Conservation (phyloP, 345 rosid species). For the Hirschfeldia incana region DNA sequence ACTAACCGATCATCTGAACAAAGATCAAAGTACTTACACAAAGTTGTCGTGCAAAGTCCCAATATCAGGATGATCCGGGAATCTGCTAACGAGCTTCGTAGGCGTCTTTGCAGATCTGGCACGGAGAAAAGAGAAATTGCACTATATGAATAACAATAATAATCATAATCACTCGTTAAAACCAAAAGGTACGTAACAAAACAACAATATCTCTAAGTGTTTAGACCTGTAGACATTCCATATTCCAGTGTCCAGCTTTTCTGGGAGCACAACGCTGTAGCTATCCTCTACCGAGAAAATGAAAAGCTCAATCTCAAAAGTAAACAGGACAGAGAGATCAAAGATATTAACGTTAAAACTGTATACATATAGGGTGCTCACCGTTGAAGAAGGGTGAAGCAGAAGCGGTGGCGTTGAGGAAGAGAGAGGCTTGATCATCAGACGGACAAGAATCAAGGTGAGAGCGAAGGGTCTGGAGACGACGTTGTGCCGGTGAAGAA, state of each 20-base stretch:
- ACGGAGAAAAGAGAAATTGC: neutral
- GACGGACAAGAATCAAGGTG: constrained; percentile 50
- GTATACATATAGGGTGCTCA: constrained; percentile 24
- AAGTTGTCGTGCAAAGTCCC: constrained; percentile 82
- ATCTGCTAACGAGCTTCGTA: constrained; percentile 55
- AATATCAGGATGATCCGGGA: constrained; percentile 72
- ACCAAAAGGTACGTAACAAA: neutral
- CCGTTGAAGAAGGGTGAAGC: constrained; percentile 45
- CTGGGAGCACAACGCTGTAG: constrained; percentile 76
- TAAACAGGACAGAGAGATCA: constrained; percentile 7
- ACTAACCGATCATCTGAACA: neutral
- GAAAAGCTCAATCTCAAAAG: neutral
- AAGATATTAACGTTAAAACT: too few species aligned
- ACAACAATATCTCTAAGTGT: neutral
- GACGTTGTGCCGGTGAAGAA: constrained; percentile 56
- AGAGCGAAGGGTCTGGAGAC: constrained; percentile 56
- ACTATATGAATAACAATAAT: neutral
- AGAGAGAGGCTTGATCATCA: constrained; percentile 35
- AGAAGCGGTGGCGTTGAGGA: constrained; percentile 18
- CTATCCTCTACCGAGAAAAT: constrained; percentile 39
- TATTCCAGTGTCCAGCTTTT: constrained; percentile 68
- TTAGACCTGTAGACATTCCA: constrained; percentile 87
- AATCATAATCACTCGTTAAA: neutral
- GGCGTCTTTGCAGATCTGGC: constrained; percentile 73
- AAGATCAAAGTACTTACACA: constrained; percentile 45